Evolutionary conservation across 306 rosid genomes (phyloP).

Genomic region (Mucuna pruriens): DNA sequence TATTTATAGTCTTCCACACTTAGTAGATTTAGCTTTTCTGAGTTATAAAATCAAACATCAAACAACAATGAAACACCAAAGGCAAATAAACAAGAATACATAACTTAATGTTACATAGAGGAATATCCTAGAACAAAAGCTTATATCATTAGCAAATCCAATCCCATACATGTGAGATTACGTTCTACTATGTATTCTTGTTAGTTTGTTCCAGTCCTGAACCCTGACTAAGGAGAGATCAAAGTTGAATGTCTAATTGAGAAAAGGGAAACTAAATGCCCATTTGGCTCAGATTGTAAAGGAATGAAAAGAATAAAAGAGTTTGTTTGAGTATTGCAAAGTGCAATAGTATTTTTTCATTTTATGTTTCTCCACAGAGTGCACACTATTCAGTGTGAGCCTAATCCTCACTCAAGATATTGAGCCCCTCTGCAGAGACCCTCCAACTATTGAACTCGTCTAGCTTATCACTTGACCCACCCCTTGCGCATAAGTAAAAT

Average conservation of each 20-base stretch:
- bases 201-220: background rate
- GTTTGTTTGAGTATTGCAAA: too few relatives aligned
- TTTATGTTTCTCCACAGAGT: too few relatives aligned
- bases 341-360: too few relatives aligned
- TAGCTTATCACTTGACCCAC: background rate
- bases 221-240: background rate
- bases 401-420: too few relatives aligned
- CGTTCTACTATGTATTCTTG: background rate
- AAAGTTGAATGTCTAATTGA: background rate
- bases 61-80: slow-evolving; percentile 27
- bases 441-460: background rate
- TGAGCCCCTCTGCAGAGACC: background rate
- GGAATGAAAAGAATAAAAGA: background rate
- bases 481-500: background rate
- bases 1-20: slow-evolving; percentile 79
- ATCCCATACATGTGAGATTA: background rate
- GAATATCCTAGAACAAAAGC: background rate
- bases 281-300: background rate
- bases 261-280: background rate
- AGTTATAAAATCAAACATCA: slow-evolving; percentile 37
- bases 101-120: background rate
- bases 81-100: slow-evolving; percentile 24
- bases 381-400: too few relatives aligned
- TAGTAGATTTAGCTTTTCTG: slow-evolving; percentile 83
- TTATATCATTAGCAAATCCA: slow-evolving; percentile 7